phyloP scores from a whole-genome alignment of 2,329 filamentous ascomycete species.

The Curvularia verruculosa region DNA sequence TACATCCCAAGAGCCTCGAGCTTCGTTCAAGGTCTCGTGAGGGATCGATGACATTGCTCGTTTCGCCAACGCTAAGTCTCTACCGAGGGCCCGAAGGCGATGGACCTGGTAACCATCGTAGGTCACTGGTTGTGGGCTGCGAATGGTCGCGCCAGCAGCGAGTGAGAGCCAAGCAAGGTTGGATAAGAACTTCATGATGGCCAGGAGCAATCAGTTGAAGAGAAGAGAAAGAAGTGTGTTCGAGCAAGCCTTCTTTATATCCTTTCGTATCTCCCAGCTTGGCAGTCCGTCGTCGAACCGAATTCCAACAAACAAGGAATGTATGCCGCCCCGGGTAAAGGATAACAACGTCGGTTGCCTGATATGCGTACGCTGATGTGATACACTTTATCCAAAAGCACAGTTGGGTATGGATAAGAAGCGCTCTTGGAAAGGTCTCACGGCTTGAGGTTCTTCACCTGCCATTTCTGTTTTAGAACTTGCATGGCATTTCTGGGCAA shows the following conservation, averaged over 20 bases:
- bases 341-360: slow-evolving; percentile 8
- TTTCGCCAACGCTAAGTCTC: slow-evolving; percentile 41
- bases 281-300: background rate
- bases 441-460: slow-evolving; percentile 26
- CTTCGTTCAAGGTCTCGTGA: slow-evolving; percentile 48
- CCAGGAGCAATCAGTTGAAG: background rate
- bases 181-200: slow-evolving; percentile 25
- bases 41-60: slow-evolving; percentile 45
- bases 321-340: slow-evolving; percentile 4
- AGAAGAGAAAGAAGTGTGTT: background rate
- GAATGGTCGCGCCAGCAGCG: slow-evolving; percentile 23
- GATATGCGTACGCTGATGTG: slow-evolving; percentile 14
- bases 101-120: slow-evolving; percentile 54
- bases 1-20: slow-evolving; percentile 49
- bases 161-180: slow-evolving; percentile 25
- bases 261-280: slow-evolving; percentile 1
- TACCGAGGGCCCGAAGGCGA: slow-evolving; percentile 44
- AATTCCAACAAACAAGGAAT: slow-evolving; percentile 5
- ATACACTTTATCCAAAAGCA: slow-evolving; percentile 4
- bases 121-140: slow-evolving; percentile 31
- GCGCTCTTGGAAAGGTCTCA: slow-evolving; percentile 13
- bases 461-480: slow-evolving; percentile 25
- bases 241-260: slow-evolving; percentile 8
- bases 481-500: slow-evolving; percentile 32
- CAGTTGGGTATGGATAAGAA: slow-evolving; percentile 16